Evolutionary conservation across 441 rosid species (phyloP).

Genomic region (Arabidopsis hybrid): DNA sequence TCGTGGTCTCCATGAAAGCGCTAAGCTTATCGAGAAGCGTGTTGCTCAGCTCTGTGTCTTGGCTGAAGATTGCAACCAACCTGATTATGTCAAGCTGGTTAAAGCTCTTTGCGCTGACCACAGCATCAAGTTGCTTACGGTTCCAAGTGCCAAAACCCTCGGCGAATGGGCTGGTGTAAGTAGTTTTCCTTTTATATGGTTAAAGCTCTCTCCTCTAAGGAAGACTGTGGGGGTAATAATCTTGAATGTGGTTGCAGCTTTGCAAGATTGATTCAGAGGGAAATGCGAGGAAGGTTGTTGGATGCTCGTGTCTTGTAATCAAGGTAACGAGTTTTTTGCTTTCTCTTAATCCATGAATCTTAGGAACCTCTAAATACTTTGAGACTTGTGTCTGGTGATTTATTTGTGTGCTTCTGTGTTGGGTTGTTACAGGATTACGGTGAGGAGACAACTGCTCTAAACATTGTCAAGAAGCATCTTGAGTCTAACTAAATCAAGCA

Average conservation of each 20-base stretch:
- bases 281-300: conserved; percentile 58
- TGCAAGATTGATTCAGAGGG: conserved; percentile 61
- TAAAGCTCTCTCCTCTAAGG: not conserved
- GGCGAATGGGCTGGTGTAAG: conserved; percentile 99
- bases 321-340: conserved; percentile 35
- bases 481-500: conserved; percentile 40
- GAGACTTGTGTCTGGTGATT: not conserved
- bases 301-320: conserved; percentile 56
- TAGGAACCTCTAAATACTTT: not conserved
- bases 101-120: conserved; percentile 92
- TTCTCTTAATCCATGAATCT: not conserved
- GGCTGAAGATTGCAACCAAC: conserved; percentile 94
- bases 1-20: conserved; percentile 85
- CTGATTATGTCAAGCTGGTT: conserved; percentile 84
- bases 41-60: conserved; percentile 76
- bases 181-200: not conserved
- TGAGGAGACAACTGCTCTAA: conserved; percentile 49
- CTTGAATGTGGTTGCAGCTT: conserved; percentile 40
- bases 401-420: not conserved
- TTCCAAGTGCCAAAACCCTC: conserved; percentile 85
- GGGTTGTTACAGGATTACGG: conserved; percentile 45
- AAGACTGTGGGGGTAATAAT: not conserved
- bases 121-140: conserved; percentile 63
- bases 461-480: conserved; percentile 47
- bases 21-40: conserved; percentile 89